Percentiles rank a stretch among this genome's conserved stretches.
These are phyloP conservation scores for Umbelopsis sp. DNA, from an alignment of 192 early-diverging fungal genomes.

Conservation along the genomic window DNA sequence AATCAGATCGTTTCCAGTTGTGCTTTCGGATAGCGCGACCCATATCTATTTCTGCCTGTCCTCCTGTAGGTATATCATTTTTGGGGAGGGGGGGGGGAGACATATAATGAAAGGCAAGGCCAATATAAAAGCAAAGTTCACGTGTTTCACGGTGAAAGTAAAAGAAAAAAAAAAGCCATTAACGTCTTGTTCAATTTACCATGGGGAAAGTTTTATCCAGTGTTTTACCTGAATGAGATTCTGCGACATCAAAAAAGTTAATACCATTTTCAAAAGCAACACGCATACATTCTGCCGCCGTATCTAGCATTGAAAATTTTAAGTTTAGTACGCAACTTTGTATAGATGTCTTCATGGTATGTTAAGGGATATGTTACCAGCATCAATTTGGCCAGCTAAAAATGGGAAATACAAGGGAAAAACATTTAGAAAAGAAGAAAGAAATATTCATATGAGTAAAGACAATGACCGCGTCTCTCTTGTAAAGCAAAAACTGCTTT, in stretches of 20 bases:
- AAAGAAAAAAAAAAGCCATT: neutral
- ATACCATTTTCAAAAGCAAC: constrained; percentile 72
- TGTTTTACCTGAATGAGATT: constrained; percentile 46
- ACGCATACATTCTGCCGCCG: constrained; percentile 65
- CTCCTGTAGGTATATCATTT: constrained; percentile 35
- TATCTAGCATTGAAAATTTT: constrained; percentile 43
- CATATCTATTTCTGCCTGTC: constrained; percentile 76
- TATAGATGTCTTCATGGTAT: neutral
- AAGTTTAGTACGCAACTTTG: neutral
- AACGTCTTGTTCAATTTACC: neutral
- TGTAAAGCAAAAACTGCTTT: neutral
- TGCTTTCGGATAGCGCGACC: constrained; percentile 79
- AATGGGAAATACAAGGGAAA: too few species aligned
- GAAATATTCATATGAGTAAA: neutral
- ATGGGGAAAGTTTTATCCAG: constrained; percentile 6
- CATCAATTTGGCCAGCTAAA: constrained; percentile 12
- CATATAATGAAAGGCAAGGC: neutral
- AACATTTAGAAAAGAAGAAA: neutral
- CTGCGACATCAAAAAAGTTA: constrained; percentile 81
- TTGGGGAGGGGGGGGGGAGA: neutral
- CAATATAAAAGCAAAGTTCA: constrained; percentile 23
- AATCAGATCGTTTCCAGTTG: constrained; percentile 62
- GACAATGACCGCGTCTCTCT: too few species aligned
- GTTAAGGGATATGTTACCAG: neutral
- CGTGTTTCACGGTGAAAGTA: neutral